Conservation (phyloP, 768 basidiomycete species). For the Chiua virens region DNA sequence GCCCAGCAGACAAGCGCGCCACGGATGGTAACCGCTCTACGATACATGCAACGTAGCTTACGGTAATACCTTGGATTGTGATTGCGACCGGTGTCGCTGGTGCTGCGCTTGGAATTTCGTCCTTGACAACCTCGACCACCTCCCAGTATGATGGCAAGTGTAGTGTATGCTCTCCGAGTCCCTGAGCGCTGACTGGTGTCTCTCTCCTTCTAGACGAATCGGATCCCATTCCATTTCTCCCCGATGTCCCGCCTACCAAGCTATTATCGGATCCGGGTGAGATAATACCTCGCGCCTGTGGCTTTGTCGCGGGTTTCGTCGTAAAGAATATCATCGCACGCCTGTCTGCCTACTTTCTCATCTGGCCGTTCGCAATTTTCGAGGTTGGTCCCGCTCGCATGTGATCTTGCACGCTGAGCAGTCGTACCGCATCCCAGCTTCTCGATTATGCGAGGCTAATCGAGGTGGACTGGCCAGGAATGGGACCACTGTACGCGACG, state of each 20-base stretch:
- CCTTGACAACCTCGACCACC: conserved; percentile 30
- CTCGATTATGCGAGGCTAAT: conserved; percentile 70
- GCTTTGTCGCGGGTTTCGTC: conserved; percentile 89
- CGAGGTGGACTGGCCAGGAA: conserved; percentile 73
- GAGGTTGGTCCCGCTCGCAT: conserved; percentile 56
- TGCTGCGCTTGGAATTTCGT: conserved; percentile 45
- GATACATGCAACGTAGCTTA: conserved; percentile 4
- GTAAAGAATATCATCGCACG: conserved; percentile 85
- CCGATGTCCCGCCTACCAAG: conserved; percentile 42
- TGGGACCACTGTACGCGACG: conserved; percentile 61
- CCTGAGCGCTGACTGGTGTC: conserved; percentile 2
- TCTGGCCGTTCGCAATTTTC: conserved; percentile 88
- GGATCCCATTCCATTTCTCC: conserved; percentile 7
- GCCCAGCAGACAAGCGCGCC: not conserved
- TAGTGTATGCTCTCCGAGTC: not conserved
- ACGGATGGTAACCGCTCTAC: not conserved
- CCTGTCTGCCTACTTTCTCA: conserved; percentile 76
- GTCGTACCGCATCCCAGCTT: conserved; percentile 51
- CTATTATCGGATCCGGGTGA: conserved; percentile 82
- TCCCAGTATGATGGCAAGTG: conserved; percentile 57
- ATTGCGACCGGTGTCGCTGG: conserved; percentile 38
- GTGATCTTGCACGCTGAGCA: conserved; percentile 1
- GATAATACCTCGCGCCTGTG: conserved; percentile 85
- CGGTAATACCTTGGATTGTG: conserved; percentile 22
- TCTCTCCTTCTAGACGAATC: conserved; percentile 7